Evolutionary conservation across 2,329 filamentous ascomycete species (phyloP), one percentile per base, ranked within the genome.

Genomic region (Colletotrichum sp.): DNA sequence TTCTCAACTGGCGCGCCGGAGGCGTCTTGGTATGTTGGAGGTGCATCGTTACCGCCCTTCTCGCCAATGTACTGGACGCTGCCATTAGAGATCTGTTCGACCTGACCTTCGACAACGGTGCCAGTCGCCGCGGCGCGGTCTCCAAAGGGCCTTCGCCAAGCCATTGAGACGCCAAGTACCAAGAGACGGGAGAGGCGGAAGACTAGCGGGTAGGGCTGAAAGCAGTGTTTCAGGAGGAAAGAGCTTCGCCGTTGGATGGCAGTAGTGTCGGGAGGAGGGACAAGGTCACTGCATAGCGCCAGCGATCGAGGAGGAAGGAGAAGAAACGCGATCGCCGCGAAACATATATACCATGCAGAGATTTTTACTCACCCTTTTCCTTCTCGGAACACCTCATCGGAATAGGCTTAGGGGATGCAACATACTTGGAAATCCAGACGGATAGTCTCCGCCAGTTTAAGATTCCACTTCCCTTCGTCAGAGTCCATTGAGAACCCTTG

Each of bases 1-100:
- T 82, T 84, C 80, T 93, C 92, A 8, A 93, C 90, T 0, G 92
- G 92, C 4, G 92, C 92, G 15, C 92, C 92, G 3, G 68, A 63
- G 19, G 77, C 72, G 49, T 75, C 72, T 8, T 75, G 72, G 27
- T 75, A 75, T 9, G 72, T 71, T 0, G 61, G 13, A 85, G 67
- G 72, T n/a, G 72, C 72, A 36, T 75, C 72, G 7, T 75, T 75
- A 3, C 72, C 72, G n/a, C 67, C 67, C 49, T 75, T 75, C 22
- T 75, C 72, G 3, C 67, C 72, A 11, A 75, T 61, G 67, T 71
- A 75, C 49, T 75, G 67, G 4, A 52, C 52, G 49, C 61, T 61
- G 3, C 67, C 61, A n/a, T 59, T 36, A 9, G 72, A 66, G 29
- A 66, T 65, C 32, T 71, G 67, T 62, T 71, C 59, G 5, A 32